Base-by-base conservation (phyloP, 2,329 filamentous ascomycete species). In the Sclerotiophoma versabilis region DNA sequence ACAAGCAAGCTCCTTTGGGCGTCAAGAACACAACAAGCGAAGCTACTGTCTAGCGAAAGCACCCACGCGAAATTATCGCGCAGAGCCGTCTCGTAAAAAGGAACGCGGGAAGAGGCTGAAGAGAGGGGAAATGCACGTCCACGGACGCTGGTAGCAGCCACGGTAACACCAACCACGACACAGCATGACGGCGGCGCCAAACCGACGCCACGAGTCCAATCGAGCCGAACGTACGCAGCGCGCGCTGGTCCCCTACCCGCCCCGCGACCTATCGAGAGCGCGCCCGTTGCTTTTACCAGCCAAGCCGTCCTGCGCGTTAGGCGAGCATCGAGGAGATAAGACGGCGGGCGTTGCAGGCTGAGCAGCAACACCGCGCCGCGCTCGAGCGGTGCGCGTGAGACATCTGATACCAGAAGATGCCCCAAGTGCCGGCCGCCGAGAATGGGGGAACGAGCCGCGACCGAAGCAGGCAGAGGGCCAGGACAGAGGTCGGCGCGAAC, bases 181-280 rank as follows among this genome's bases (percentile, higher is more conserved):
- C 69, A 66, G 68, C 69, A 73, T 71, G 70, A 64, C 56, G 60
- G 50, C 60, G 63, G 68, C 65, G 64, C 66, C 66, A 65, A 64
- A 56, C 54, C 66, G 60, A 70, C 65, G 70, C 61, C 62, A 66
- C 61, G 46, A 60, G 26, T 52, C 58, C 62, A 64, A 62, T 61
- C 63, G 19, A 65, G 49, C 42, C 46, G 12, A 43, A 48, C 30
- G 14, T 22, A 43, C 32, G 32, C 36, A 48, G 44, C 22, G 37
- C 37, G 50, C 32, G 39, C 22, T 27, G 44, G 37, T 32, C 25
- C 33, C 53, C 32, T 37, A 42, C 43, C 53, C 57, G 53, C 48
- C 43, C 50, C 52, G 54, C 60, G 50, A 53, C 59, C 47, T 20
- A 41, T 47, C 53, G 43, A 49, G 36, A 37, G 37, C 58, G 57